Conservation (phyloP, 1,139 yeast genomes). For the Nematodospora anomalae region DNA sequence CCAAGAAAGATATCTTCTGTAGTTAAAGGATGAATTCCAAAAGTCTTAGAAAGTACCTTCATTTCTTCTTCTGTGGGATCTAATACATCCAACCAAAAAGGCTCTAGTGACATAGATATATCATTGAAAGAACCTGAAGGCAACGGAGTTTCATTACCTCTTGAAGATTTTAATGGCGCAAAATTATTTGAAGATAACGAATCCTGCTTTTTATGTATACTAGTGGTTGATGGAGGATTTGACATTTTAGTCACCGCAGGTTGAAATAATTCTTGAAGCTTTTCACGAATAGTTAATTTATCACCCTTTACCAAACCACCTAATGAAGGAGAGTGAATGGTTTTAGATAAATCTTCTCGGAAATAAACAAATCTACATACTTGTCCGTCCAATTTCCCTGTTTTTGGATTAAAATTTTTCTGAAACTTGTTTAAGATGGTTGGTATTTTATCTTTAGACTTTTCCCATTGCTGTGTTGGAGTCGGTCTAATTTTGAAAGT, state of each 20-base stretch:
- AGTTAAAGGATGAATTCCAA: slow-evolving; percentile 93
- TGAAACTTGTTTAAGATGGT: slow-evolving; percentile 28
- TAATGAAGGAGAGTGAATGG: slow-evolving; percentile 86
- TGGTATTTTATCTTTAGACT: slow-evolving; percentile 32
- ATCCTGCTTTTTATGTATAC: slow-evolving; percentile 7
- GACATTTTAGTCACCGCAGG: slow-evolving; percentile 23
- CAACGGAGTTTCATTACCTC: slow-evolving; percentile 19
- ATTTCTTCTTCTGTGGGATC: slow-evolving; percentile 96
- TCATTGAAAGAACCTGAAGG: slow-evolving; percentile 17
- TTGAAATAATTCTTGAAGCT: slow-evolving; percentile 29
- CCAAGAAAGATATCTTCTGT: slow-evolving; percentile 94
- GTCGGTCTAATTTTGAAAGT: slow-evolving; percentile 71
- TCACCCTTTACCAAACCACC: slow-evolving; percentile 61
- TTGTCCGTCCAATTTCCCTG: slow-evolving; percentile 24
- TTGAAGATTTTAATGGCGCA: slow-evolving; percentile 9
- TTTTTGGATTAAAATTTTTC: slow-evolving; percentile 9
- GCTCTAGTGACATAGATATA: slow-evolving; percentile 24
- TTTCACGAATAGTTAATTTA: slow-evolving; percentile 10
- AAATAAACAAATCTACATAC: slow-evolving; percentile 80
- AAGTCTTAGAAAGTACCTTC: slow-evolving; percentile 87
- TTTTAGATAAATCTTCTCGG: slow-evolving; percentile 83
- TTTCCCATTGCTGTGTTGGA: slow-evolving; percentile 76
- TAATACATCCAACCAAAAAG: slow-evolving; percentile 90
- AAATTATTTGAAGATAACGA: slow-evolving; percentile 6
- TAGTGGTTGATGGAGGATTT: slow-evolving; percentile 14